Conservation (phyloP, 768 basidiomycete species). For the Suillus decipiens region DNA sequence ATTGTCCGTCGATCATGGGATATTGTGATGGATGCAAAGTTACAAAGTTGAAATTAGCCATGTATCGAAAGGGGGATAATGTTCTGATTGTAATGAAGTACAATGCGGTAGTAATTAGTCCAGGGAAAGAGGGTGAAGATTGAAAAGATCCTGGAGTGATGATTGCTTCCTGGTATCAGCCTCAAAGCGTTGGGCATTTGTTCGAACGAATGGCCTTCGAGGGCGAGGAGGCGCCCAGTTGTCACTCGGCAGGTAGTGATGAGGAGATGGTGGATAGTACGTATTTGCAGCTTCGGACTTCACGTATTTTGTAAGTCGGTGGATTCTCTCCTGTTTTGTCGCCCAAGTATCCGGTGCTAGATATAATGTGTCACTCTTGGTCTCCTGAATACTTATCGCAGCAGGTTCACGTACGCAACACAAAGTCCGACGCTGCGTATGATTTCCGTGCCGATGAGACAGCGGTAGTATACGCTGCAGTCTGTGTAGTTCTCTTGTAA, state of each 20-base stretch:
- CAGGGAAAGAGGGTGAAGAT: neutral
- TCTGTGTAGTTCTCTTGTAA: neutral
- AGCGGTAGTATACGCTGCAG: slow-evolving; percentile 16
- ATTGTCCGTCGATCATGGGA: neutral
- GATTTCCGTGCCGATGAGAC: slow-evolving; percentile 7
- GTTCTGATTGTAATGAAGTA: neutral
- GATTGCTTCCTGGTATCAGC: slow-evolving; percentile 35
- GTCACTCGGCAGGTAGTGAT: slow-evolving; percentile 13
- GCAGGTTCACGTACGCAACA: slow-evolving; percentile 39
- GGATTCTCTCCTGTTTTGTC: slow-evolving; percentile 9
- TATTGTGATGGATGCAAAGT: neutral
- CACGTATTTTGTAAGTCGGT: neutral
- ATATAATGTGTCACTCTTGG: slow-evolving; percentile 13
- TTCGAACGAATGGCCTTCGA: too few relatives aligned
- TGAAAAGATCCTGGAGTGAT: neutral
- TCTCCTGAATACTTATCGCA: neutral
- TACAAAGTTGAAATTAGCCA: neutral
- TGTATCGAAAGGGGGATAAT: neutral
- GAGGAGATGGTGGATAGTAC: neutral
- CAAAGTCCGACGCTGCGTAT: slow-evolving; percentile 19
- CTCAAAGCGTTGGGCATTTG: slow-evolving; percentile 30
- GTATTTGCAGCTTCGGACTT: neutral
- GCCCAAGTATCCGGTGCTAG: slow-evolving; percentile 42
- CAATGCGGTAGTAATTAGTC: neutral
- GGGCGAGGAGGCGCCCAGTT: slow-evolving; percentile 2